These are phyloP conservation scores for Exsudoporus frostii DNA, from an alignment of 768 basidiomycete genomes.

Conservation along the genomic window DNA sequence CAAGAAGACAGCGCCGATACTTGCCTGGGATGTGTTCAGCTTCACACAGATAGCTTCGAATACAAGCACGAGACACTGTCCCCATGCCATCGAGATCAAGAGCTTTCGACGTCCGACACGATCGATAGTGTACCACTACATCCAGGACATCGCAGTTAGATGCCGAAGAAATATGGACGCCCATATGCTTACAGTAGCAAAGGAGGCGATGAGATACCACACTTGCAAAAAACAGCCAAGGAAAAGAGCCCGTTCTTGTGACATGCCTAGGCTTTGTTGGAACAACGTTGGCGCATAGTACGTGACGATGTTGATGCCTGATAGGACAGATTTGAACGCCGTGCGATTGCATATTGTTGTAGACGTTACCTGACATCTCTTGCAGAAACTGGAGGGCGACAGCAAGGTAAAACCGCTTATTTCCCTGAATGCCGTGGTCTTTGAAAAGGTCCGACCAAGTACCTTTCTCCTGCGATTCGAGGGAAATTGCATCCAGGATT, in stretches of 20 bases:
- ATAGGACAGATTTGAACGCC: background rate
- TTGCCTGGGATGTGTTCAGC: too few species aligned
- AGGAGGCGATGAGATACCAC: background rate
- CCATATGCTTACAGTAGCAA: background rate
- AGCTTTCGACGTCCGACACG: too few species aligned
- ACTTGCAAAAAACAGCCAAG: background rate
- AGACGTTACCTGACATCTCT: background rate
- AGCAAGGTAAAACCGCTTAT: background rate
- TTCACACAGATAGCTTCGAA: too few species aligned
- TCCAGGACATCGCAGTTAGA: background rate
- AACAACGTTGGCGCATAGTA: background rate
- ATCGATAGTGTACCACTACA: too few species aligned
- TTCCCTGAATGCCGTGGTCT: background rate
- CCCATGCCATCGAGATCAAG: too few species aligned
- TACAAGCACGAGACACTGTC: too few species aligned
- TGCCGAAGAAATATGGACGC: background rate
- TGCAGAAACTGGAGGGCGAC: background rate
- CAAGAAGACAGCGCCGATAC: too few species aligned
- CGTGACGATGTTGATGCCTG: background rate
- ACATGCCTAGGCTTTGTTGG: background rate
- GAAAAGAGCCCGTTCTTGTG: background rate
- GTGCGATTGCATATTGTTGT: background rate
- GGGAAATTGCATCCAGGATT: background rate
- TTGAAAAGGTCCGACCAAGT: background rate
- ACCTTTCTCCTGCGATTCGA: background rate